Conservation (phyloP, 805 yeast species). For the Aciculoconidium aculeatum region DNA sequence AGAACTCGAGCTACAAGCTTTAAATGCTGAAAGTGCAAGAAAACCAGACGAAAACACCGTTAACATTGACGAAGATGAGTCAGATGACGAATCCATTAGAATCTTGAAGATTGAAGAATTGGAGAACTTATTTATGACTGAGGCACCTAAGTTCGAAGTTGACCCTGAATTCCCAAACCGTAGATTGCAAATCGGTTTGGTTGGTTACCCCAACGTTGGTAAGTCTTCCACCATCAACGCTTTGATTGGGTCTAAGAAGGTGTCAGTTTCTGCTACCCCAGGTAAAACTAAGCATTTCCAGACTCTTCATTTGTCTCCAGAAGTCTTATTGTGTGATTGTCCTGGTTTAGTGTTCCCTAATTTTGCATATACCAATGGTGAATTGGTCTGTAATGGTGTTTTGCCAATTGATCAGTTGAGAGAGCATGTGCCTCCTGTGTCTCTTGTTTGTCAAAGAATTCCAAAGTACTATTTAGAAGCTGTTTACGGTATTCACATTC, state of each 20-base stretch:
- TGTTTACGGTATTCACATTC: slow-evolving; percentile 86
- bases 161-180: slow-evolving; percentile 53
- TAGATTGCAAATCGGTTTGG: slow-evolving; percentile 84
- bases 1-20: slow-evolving; percentile 24
- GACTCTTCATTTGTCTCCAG: slow-evolving; percentile 78
- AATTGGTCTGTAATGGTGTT: slow-evolving; percentile 96
- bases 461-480: slow-evolving; percentile 90
- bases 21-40: slow-evolving; percentile 5
- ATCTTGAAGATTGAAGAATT: slow-evolving; percentile 80
- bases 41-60: slow-evolving; percentile 23
- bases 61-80: slow-evolving; percentile 20
- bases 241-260: slow-evolving; percentile 90
- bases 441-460: slow-evolving; percentile 77
- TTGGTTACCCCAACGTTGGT: slow-evolving; percentile 94
- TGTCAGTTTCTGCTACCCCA: slow-evolving; percentile 97
- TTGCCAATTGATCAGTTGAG: slow-evolving; percentile 95
- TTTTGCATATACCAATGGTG: slow-evolving; percentile 94
- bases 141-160: slow-evolving; percentile 66
- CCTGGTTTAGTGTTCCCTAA: slow-evolving; percentile 99
- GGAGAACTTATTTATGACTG: slow-evolving; percentile 68
- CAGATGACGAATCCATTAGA: slow-evolving; percentile 37
- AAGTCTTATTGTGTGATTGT: slow-evolving; percentile 91
- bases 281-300: slow-evolving; percentile 99
- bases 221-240: slow-evolving; percentile 98
- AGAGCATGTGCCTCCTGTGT: slow-evolving; percentile 84